Base-by-base conservation (phyloP, 495 filamentous ascomycete species). In the Thermothielavioides terrestris region DNA sequence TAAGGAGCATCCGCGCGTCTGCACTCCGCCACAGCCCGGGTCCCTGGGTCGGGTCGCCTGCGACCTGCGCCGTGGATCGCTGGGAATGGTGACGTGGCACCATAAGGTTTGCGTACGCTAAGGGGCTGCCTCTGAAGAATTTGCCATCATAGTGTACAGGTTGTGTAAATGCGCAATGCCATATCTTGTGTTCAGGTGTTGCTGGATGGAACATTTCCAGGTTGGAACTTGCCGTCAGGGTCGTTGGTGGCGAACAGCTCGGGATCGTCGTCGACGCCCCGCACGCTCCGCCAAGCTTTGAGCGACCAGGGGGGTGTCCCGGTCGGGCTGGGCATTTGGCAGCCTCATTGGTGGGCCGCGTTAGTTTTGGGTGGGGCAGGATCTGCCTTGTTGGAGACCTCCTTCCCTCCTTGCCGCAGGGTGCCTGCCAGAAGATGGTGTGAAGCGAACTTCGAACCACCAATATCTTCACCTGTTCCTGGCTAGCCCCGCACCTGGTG, bases 381-480 rank as follows among this genome's bases (percentile, higher is more conserved):
- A 62, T 56, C 56, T 56, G 54, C 53, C 40, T 35, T 57, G 47
- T 55, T 65, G 59, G 66, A 67, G 59, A 46, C 64, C 58, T 60
- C 59, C 41, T 45, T 27, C 10, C 27, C 12, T 11, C 10, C 25
- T 10, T 31, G 27, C 62, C 62, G 64, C 66, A 72, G 67, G 66
- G 66, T 67, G 66, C 68, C 55, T 43, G 54, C 50, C 44, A 55
- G 57, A 58, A 44, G 22, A 46, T 64, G 68, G 65, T 69, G 67
- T 71, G 64, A 57, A 66, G 54, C 52, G n/a, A n/a, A n/a, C n/a
- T n/a, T n/a, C n/a, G n/a, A 56, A 62, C 62, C 57, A 50, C 32
- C 52, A 52, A 44, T n/a, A n/a, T 22, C 26, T 36, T 42, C 28
- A 21, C 9, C 34, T 40, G 11, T 48, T 21, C 26, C 22, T 18